Base-by-base conservation (phyloP, 345 rosid genomes). In the Theobroma cacao region DNA sequence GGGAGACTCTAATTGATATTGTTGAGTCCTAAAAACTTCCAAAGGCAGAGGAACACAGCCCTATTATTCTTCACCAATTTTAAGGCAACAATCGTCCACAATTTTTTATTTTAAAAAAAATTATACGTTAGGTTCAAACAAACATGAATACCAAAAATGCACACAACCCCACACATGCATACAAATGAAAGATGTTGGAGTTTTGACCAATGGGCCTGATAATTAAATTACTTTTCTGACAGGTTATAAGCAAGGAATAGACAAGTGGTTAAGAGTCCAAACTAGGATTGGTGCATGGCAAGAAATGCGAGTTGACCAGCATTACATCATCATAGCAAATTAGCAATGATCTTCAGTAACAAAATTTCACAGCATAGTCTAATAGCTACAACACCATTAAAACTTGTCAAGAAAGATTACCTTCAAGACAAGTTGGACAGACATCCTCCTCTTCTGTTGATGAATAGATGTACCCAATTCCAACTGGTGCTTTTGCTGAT, bases 401-500 rank as follows among this genome's bases (percentile, higher is more conserved):
- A 40, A 74, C 33, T 13, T 77, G 72, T 56, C 43, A 69, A 33
- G 53, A 67, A 78, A 59, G 36, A 77, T 64, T 89, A 96, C 98
- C 99, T 83, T 96, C 99, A 78, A 94, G 99, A 84, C 99, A 96
- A 14, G 99, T 96, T 63, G 98, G 99, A 74, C 99, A 96, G 77
- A 90, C 86, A 83, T 96, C 99, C 85, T 96, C 99, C 14, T 96
- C 98, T 72, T 94, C 98, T 48, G 94, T 78, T 12, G 86, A 74
- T 36, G 87, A 60, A 86, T 89, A 90, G 72, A 90, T 12, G 47
- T 83, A 79, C 43, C 87, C 93, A 75, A 79, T 70, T 75, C 90
- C 84, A 67, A 82, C 69, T 17, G 80, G 64, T 45, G 85, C 72
- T 82, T 88, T 91, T 68, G 89, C 83, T 5, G 84, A 83, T 17